Conservation (phyloP, 1,139 yeast genomes). For the Debaryomyces coudertii region DNA sequence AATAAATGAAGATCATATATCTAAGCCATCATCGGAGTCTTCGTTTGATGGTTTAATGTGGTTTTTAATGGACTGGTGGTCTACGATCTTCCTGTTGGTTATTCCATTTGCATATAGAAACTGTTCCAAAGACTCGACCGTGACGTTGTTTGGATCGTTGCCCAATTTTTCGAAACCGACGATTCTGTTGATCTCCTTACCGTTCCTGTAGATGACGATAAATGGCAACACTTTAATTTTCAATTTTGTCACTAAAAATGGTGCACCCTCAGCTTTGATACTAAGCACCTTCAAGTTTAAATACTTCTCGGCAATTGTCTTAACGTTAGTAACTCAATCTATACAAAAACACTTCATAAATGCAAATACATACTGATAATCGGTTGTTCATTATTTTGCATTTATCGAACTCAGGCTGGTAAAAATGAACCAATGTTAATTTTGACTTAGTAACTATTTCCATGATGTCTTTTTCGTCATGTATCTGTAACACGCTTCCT, state of each 20-base stretch:
- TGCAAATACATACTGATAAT: constrained; percentile 26
- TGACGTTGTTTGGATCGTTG: constrained; percentile 32
- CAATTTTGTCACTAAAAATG: constrained; percentile 68
- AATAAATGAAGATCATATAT: constrained; percentile 8
- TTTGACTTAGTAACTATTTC: constrained; percentile 47
- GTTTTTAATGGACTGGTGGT: constrained; percentile 24
- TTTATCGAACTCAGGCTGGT: constrained; percentile 59
- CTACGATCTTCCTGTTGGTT: constrained; percentile 37
- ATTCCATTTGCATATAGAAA: constrained; percentile 36
- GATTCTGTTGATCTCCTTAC: constrained; percentile 59
- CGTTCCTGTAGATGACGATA: constrained; percentile 62
- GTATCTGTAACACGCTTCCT: constrained; percentile 44
- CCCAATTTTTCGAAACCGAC: constrained; percentile 71
- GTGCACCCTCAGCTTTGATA: constrained; percentile 67
- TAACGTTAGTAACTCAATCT: constrained; percentile 13
- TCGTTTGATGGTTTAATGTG: constrained; percentile 9
- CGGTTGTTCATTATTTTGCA: constrained; percentile 62
- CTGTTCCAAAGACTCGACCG: constrained; percentile 49
- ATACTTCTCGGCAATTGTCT: constrained; percentile 58
- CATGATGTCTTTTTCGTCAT: constrained; percentile 60
- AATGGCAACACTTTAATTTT: constrained; percentile 71
- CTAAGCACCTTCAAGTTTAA: constrained; percentile 55
- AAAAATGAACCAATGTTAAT: constrained; percentile 64
- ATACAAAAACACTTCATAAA: constrained; percentile 10
- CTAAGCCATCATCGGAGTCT: constrained; percentile 26